Base-by-base conservation (phyloP, 2,329 filamentous ascomycete species). In the Nigrograna mackinnonii region DNA sequence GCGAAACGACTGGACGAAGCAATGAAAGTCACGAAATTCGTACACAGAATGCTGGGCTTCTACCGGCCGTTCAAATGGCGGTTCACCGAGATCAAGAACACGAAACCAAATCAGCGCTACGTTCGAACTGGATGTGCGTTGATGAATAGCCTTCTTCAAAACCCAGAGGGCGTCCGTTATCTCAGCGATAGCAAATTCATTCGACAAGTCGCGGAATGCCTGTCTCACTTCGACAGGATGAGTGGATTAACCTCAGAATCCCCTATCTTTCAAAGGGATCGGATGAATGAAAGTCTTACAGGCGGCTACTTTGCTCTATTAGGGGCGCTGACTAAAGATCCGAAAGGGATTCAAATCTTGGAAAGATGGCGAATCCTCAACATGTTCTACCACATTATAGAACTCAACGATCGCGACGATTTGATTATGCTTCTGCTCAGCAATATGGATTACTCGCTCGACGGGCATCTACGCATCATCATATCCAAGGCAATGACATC, bases 311-410 rank as follows among this genome's bases (percentile, higher is more conserved):
- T 99, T 66, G 83, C 91, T 12, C 89, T 99, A 76, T 74, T 99
- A 2, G 95, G 94, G 6, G 85, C 89, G 9, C 72, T 99, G 44
- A 97, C 87, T 56, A 86, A 86, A 39, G 90, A 96, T 58, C 74
- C 80, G 0, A 89, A 86, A 55, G 94, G 94, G 1, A 78, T 97
- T 18, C 84, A 87, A 47, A 92, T 99, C 72, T 82, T 99, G 62
- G 92, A 97, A 66, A 79, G 90, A 57, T 97, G 94, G 92, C 89
- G 91, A 57, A 95, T 99, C 79, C 91, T 96, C 72, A 97, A 97
- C 69, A 99, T 99, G 90, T 95, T 97, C 78, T 99, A 99, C 65
- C 94, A 97, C 68, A 96, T 99, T 47, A 82, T 96, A 44, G 92
- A 97, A 61, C 77, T 96, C 33, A 90, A 88, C 57, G 87, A 94